Conservation (phyloP, 345 rosid genomes). For the Cochlearia excelsa region DNA sequence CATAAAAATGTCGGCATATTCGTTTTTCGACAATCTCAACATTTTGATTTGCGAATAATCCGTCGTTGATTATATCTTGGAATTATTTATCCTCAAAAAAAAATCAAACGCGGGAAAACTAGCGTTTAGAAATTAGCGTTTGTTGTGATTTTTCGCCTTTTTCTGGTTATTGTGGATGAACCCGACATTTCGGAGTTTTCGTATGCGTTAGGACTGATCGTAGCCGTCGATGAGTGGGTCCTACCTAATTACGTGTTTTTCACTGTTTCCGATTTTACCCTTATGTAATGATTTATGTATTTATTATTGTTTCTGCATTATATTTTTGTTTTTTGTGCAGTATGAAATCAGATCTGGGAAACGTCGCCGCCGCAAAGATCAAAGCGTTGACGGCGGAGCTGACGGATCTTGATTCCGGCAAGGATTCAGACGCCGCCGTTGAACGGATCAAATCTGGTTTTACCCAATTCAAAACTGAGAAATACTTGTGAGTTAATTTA, state of each 20-base stretch:
- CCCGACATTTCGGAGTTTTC: neutral
- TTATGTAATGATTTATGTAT: no score
- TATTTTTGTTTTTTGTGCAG: slow-evolving; percentile 38
- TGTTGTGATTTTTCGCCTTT: neutral
- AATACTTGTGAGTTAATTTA: slow-evolving; percentile 55
- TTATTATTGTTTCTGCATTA: no score
- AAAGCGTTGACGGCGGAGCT: slow-evolving; percentile 74
- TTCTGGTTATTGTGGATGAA: no score
- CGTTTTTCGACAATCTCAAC: neutral
- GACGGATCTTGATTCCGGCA: slow-evolving; percentile 40
- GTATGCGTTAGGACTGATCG: slow-evolving; percentile 7
- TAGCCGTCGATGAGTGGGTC: slow-evolving; percentile 31
- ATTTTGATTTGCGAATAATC: neutral
- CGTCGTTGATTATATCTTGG: neutral
- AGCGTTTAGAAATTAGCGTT: neutral
- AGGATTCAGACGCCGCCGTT: slow-evolving; percentile 44
- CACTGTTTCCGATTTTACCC: no score
- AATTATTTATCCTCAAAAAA: neutral
- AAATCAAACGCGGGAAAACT: neutral
- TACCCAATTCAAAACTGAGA: slow-evolving; percentile 65
- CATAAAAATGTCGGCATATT: neutral
- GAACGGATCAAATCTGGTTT: slow-evolving; percentile 71
- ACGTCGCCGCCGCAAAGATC: slow-evolving; percentile 77
- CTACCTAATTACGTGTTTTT: neutral
- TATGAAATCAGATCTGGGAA: slow-evolving; percentile 57